Base-by-base conservation (phyloP, 257 asterid genomes). In the Coffea canephora region DNA sequence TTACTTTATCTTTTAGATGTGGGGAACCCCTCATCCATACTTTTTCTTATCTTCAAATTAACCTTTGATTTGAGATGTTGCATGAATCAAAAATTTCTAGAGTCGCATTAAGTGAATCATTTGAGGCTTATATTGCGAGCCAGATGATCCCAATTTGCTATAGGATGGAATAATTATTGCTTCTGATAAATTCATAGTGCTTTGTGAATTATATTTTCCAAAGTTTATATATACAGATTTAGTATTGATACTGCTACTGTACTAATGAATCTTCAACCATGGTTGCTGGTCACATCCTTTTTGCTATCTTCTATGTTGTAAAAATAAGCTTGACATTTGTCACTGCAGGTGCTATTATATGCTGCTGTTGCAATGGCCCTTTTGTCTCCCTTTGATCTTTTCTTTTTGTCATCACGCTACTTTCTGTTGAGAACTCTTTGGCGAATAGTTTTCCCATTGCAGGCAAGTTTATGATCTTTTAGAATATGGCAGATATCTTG, bases 371-470 rank as follows among this genome's bases (percentile, higher is more conserved):
- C 91, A 55, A 86, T 94, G 98, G 87, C 95, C 73, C 89, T 96
- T 84, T 84, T 96, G 77, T 96, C 90, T 86, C 99, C 99, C 77
- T 96, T 96, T 79, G 98, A 94, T 87, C 90, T 96, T 77, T 96
- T 96, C 87, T 84, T 88, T 86, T 88, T 96, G 79, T 89, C 99
- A 78, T 88, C 98, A 73, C 99, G 99, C 83, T 96, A 82, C 89
- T 94, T 94, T 88, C 85, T 92, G 79, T 78, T 94, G 88, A 92
- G 98, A 91, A 91, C 98, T 79, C 78, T 89, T 72, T 96, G 98
- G 98, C 89, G 96, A 82, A 92, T 96, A 74, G 84, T 90, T 69
- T 87, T 94, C 77, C 99, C 99, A 4, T 79, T 96, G 77, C 98
- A 96, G 98, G 99, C 87, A 90, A 91, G 97, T 86, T 85, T 76